Conservation (phyloP, 495 filamentous ascomycete species). For the Durotheca rogersii region DNA sequence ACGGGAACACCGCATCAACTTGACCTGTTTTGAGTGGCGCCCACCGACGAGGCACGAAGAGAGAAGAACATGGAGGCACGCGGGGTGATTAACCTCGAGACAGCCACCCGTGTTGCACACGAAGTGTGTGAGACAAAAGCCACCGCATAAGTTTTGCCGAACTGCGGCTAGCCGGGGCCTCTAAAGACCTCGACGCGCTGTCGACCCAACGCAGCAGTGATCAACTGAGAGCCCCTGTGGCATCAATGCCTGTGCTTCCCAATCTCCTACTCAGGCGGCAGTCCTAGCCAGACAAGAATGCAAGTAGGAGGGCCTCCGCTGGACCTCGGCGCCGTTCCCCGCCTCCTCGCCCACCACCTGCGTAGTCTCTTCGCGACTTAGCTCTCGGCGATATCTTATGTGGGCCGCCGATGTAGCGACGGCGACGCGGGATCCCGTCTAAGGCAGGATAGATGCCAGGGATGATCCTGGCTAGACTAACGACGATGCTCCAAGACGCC, state of each 20-base stretch:
- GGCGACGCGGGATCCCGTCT: conserved; percentile 17
- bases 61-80: not conserved
- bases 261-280: not conserved
- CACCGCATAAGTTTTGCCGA: conserved; percentile 19
- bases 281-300: conserved; percentile 14
- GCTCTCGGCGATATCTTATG: conserved; percentile 22
- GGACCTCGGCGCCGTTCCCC: not conserved
- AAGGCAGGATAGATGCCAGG: conserved; percentile 4
- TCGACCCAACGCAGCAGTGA: conserved; percentile 18
- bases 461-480: not conserved
- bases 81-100: not conserved
- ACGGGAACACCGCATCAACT: conserved; percentile 10
- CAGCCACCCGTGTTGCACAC: not conserved
- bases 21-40: not conserved
- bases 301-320: conserved; percentile 6
- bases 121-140: conserved; percentile 3
- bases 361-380: not conserved
- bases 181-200: not conserved
- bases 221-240: conserved; percentile 14
- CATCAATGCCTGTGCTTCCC: conserved; percentile 17
- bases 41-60: not conserved
- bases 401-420: conserved; percentile 2
- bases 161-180: conserved; percentile 15
- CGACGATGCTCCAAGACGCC: not conserved
- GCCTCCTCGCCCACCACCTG: not conserved